A percentile compares a stretch with the other conserved stretches of the same genome.
Conservation (phyloP, 352 stramenopile species). For the Globisporangium carolinianum region DNA sequence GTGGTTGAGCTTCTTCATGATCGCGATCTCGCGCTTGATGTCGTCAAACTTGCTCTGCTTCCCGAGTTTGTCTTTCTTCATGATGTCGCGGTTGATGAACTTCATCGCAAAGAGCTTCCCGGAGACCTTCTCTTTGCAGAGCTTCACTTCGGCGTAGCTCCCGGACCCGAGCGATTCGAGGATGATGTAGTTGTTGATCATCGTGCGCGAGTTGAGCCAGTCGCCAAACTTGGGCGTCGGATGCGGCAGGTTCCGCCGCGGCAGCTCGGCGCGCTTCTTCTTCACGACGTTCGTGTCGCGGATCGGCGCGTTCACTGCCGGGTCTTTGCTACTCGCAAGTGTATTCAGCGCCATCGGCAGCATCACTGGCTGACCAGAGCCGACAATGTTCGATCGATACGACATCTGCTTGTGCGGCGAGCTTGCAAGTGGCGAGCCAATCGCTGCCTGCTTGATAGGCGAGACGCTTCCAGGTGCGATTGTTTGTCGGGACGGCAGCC, state of each 20-base stretch:
- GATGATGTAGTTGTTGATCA: conserved; percentile 94
- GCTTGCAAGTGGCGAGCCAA: conserved; percentile 7
- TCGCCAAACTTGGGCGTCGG: conserved; percentile 76
- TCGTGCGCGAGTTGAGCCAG: conserved; percentile 81
- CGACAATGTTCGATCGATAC: conserved; percentile 48
- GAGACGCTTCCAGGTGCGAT: conserved; percentile 5
- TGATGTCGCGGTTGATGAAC: conserved; percentile 83
- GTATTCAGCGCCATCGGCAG: conserved; percentile 26
- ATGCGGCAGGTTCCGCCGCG: conserved; percentile 68
- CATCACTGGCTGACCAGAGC: conserved; percentile 21
- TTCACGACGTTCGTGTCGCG: conserved; percentile 77
- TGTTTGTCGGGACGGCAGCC: conserved; percentile 18
- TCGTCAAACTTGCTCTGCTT: conserved; percentile 78
- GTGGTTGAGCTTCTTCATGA: conserved; percentile 97
- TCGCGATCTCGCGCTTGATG: conserved; percentile 93
- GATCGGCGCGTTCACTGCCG: conserved; percentile 22
- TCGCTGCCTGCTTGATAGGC: conserved; percentile 9
- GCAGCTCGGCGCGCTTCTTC: conserved; percentile 73
- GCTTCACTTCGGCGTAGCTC: conserved; percentile 88
- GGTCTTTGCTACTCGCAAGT: conserved; percentile 11
- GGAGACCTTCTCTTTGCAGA: conserved; percentile 79
- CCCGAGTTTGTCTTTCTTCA: conserved; percentile 79
- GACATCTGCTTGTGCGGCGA: conserved; percentile 28
- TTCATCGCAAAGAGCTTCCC: conserved; percentile 82
- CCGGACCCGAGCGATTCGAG: conserved; percentile 79